Base-by-base conservation (phyloP, 2,329 filamentous ascomycete species). In the Neopestalotiopsis clavispora region DNA sequence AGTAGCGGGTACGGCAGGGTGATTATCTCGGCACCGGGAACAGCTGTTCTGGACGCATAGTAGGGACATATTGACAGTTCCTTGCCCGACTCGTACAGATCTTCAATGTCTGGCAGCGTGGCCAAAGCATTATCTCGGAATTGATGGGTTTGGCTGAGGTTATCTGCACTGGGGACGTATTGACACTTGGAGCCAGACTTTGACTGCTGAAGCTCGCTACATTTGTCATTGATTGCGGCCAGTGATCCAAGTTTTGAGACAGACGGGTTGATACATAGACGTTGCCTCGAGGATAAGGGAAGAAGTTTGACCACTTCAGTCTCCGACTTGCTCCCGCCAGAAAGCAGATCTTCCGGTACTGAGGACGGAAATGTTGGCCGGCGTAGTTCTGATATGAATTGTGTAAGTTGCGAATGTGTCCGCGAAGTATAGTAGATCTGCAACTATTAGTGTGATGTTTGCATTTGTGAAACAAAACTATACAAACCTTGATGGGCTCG, bases 1-100 rank as follows among this genome's bases (percentile, higher is more conserved):
- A 99, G 85, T 6, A 99, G 81, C 1, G 95, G 95, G 77, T 99
- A 99, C 0, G 96, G 96, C 20, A 99, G 83, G 0, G 95, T 97
- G 32, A 99, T 87, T 66, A 99, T 94, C 85, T 98, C 95, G 56
- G 94, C 92, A 10, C 91, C 88, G 20, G 91, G 90, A n/a, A 97
- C 91, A 0, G 93, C 92, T 2, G 92, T 87, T 63, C 96, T 88
- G 0, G 95, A 95, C n/a, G 95, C 95, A 80, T 99, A 99, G 79
- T 99, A 99, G 0, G 96, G 95, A 77, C 96, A 99, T 4, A 98
- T 88, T 0, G 91, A 89, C 40, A 98, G 84, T 64, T 91, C 88
- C 74, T 91, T 93, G 4, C 96, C 96, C 1, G 98, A 83, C 14
- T 85, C 84, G 23, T 91, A 91, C 52, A 98, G 85, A 74, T 99